These are phyloP conservation scores for Aphanomyces astaci DNA, from an alignment of 352 stramenopile genomes.

Conservation along the genomic window DNA sequence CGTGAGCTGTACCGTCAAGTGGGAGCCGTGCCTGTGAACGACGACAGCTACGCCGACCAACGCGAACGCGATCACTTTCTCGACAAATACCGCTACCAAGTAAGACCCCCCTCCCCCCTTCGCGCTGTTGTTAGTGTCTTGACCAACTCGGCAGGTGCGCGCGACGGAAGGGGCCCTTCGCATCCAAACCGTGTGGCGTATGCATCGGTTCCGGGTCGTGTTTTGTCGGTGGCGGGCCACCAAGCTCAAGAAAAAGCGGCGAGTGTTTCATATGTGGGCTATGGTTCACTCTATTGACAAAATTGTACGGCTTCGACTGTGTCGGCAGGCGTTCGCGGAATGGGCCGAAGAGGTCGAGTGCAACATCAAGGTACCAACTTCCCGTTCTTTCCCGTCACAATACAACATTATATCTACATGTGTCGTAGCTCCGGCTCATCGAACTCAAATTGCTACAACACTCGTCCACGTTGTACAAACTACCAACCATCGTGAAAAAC, in stretches of 20 bases:
- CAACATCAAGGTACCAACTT: conserved; percentile 24
- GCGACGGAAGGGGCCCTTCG: conserved; percentile 21
- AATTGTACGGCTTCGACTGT: conserved; percentile 29
- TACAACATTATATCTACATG: neutral
- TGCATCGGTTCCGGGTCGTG: conserved; percentile 31
- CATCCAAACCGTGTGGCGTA: conserved; percentile 54
- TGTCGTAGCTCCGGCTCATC: conserved; percentile 37
- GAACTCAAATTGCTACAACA: conserved; percentile 56
- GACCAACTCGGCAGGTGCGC: neutral
- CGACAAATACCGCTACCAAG: neutral
- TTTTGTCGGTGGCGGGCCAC: conserved; percentile 44
- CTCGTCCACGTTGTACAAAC: conserved; percentile 37
- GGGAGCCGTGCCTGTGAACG: neutral
- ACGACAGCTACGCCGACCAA: neutral
- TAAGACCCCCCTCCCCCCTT: too few species aligned
- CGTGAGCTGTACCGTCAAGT: conserved; percentile 5
- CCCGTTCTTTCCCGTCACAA: neutral
- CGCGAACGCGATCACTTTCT: conserved; percentile 10
- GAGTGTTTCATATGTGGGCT: conserved; percentile 44
- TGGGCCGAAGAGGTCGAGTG: conserved; percentile 44
- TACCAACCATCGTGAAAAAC: conserved; percentile 58
- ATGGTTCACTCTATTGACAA: conserved; percentile 36
- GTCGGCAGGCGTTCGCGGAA: conserved; percentile 36
- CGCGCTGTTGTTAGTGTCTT: too few species aligned
- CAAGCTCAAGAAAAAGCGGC: conserved; percentile 27